Evolutionary conservation across 768 basidiomycete species (phyloP), one percentile per base, ranked within the genome.

Genomic region (Leucocoprinus leucothites): DNA sequence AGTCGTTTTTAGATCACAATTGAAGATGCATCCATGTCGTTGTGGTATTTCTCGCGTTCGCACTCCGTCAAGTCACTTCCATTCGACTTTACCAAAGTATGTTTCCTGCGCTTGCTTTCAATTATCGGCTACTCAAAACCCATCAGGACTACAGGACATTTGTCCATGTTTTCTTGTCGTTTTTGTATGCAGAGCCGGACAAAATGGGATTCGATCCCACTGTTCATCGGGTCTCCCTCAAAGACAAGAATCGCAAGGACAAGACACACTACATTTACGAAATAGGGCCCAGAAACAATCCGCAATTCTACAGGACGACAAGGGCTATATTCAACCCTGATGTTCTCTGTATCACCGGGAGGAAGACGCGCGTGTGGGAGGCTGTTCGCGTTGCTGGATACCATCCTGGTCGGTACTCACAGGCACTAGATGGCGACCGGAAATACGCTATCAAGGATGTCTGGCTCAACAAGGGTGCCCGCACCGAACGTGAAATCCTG

Each of bases 391-490:
- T 57, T 36, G 13, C 18, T 13, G 22, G 42, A 11, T 51, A n/a
- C n/a, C 16, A 26, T 24, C 19, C 26, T n/a, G 42, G 28, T 22
- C 44, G 36, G 16, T 44, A 25, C 19, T 18, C 3, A n/a, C 19
- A 40, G 34, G 25, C n/a, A 0, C 5, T 56, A 31, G 34, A 50
- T 22, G 57, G 55, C 21, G 59, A 47, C 38, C 41, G 9, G 18
- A 7, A 22, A 6, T 28, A 48, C 3, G 60, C 61, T 16, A 13
- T 65, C 21, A 62, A 63, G 48, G 61, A 65, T 35, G 61, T 62
- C 4, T 65, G 63, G 63, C 51, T 65, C 5, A 58, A 62, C 31
- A 35, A 34, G 1, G 25, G 31, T 5, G 49, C 63, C 7, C n/a
- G n/a, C 51, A n/a, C n/a, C 16, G 4, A 31, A 25, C 5, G 3